These are phyloP conservation scores for Claviceps africana DNA, from an alignment of 2,329 filamentous ascomycete species.

Conservation along the genomic window DNA sequence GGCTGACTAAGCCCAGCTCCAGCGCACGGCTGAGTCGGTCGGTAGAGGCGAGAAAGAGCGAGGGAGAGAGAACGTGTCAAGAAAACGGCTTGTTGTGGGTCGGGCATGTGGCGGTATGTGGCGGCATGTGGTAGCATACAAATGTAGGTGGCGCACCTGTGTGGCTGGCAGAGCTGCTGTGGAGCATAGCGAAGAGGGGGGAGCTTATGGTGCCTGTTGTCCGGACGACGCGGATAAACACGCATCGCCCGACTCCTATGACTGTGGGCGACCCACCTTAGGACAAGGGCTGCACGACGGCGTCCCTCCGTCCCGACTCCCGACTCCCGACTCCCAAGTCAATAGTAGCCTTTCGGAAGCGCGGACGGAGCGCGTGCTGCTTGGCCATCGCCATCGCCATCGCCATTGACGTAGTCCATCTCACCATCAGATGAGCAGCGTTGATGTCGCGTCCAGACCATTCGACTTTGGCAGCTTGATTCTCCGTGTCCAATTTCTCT, in stretches of 20 bases:
- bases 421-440: neutral
- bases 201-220: neutral
- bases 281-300: neutral
- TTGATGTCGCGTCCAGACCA: neutral
- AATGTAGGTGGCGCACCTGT: neutral
- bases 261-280: neutral
- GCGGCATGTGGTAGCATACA: too few relatives aligned
- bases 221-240: constrained; percentile 8
- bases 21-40: too few relatives aligned
- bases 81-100: neutral
- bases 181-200: too few relatives aligned
- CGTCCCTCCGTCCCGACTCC: too few relatives aligned
- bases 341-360: neutral
- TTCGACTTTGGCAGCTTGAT: neutral
- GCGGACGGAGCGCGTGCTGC: constrained; percentile 1
- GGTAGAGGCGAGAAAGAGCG: too few relatives aligned
- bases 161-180: neutral
- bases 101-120: neutral
- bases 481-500: neutral
- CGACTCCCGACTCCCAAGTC: neutral
- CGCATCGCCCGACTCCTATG: neutral
- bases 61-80: neutral
- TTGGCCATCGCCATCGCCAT: too few relatives aligned
- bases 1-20: neutral
- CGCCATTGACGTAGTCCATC: neutral